Evolutionary conservation across 345 rosid species (phyloP).

Genomic region (Camelina neglecta): DNA sequence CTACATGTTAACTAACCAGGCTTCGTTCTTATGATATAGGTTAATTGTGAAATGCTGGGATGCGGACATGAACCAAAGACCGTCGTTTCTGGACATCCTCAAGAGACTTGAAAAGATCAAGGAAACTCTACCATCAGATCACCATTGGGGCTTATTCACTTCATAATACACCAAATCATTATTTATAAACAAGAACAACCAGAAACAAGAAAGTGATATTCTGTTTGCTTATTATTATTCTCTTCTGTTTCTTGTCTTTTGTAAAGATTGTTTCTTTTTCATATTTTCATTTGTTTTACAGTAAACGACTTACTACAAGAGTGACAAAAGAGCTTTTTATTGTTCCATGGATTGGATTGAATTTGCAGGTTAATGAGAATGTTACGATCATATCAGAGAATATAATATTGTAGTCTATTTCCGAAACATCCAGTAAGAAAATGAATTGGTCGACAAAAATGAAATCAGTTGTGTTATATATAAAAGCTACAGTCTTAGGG

Average conservation of each 20-base stretch:
- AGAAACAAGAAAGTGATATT: slow-evolving; percentile 20
- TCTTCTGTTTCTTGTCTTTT: slow-evolving; percentile 25
- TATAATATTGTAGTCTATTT: neutral
- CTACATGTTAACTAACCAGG: neutral
- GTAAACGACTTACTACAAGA: slow-evolving; percentile 13
- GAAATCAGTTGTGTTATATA: slow-evolving; percentile 7
- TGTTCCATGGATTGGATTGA: slow-evolving; percentile 23
- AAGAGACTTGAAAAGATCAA: slow-evolving; percentile 90
- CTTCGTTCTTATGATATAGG: slow-evolving; percentile 42
- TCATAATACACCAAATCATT: slow-evolving; percentile 39
- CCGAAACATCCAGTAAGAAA: slow-evolving; percentile 11
- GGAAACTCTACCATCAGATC: slow-evolving; percentile 69
- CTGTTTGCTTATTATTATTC: slow-evolving; percentile 32
- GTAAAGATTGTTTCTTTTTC: slow-evolving; percentile 39
- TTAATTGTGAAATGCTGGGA: slow-evolving; percentile 88
- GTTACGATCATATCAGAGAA: slow-evolving; percentile 16
- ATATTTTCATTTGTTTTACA: slow-evolving; percentile 15
- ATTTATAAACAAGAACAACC: slow-evolving; percentile 18
- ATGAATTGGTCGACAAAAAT: slow-evolving; percentile 3
- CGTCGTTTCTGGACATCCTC: slow-evolving; percentile 89
- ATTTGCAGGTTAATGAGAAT: slow-evolving; percentile 7
- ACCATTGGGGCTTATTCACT: slow-evolving; percentile 85
- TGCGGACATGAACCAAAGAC: slow-evolving; percentile 85
- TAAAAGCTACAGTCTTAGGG: neutral
- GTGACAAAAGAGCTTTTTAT: slow-evolving; percentile 10